These are phyloP conservation scores for Termitomyces eurrhizus DNA, from an alignment of 768 basidiomycete species.

Conservation along the genomic window DNA sequence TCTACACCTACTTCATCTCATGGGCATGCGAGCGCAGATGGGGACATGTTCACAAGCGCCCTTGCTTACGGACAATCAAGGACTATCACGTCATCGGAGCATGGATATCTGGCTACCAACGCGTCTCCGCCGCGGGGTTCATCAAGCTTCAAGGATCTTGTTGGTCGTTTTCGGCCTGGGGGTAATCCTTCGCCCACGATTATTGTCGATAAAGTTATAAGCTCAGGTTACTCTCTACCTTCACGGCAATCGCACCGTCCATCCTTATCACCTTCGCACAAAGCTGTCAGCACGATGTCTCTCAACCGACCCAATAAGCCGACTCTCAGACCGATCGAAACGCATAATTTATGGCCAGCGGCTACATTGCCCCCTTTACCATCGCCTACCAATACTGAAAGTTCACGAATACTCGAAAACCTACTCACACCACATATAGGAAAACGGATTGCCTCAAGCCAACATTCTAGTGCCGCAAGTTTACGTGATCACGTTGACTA, in stretches of 20 bases:
- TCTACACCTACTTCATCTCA: slow-evolving; percentile 6
- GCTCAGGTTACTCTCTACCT: slow-evolving; percentile 2
- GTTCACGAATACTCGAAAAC: slow-evolving; percentile 25
- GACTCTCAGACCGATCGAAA: slow-evolving; percentile 8
- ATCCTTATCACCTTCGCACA: slow-evolving; percentile 6
- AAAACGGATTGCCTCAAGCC: slow-evolving; percentile 15
- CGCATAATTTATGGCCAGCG: slow-evolving; percentile 21
- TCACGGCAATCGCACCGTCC: not conserved
- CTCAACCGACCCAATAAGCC: slow-evolving; percentile 13
- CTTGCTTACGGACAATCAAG: slow-evolving; percentile 6
- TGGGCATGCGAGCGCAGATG: not conserved
- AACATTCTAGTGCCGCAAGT: slow-evolving; percentile 29
- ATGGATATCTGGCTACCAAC: not conserved
- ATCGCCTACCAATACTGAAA: slow-evolving; percentile 25
- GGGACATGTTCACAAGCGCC: not conserved
- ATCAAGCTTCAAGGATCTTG: slow-evolving; percentile 2
- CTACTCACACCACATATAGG: slow-evolving; percentile 26
- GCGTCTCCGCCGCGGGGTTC: not conserved
- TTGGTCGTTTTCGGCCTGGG: slow-evolving; percentile 3
- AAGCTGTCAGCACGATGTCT: slow-evolving; percentile 5
- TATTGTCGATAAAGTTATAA: slow-evolving; percentile 3
- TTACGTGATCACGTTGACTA: slow-evolving; percentile 38
- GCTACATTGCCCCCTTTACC: slow-evolving; percentile 22
- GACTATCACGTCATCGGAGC: slow-evolving; percentile 6
- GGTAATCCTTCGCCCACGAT: slow-evolving; percentile 7